These are phyloP conservation scores for Sarcomyxa edulis DNA, from an alignment of 768 basidiomycete species.

Conservation along the genomic window DNA sequence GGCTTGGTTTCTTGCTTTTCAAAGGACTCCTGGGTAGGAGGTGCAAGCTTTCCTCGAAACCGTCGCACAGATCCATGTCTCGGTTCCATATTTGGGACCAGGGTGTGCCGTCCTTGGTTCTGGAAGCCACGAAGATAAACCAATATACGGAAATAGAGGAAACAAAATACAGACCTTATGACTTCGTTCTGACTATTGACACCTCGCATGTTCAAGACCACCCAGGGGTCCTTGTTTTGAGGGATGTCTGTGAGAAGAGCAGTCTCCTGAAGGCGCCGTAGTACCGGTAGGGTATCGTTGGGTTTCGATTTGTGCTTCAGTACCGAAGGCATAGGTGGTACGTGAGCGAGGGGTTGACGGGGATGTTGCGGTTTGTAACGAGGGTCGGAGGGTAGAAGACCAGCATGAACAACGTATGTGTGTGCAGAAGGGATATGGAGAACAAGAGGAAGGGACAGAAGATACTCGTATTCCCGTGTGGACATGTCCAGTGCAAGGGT, in stretches of 20 bases:
- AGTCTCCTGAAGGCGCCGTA: slow-evolving; percentile 62
- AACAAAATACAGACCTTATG: slow-evolving; percentile 29
- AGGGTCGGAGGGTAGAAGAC: slow-evolving; percentile 73
- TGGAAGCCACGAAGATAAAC: slow-evolving; percentile 4
- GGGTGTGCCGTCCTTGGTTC: slow-evolving; percentile 47
- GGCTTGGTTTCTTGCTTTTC: slow-evolving; percentile 16
- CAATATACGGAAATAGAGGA: background rate
- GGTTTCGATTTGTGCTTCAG: slow-evolving; percentile 4
- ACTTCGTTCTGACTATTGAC: slow-evolving; percentile 37
- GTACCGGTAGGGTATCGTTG: slow-evolving; percentile 14
- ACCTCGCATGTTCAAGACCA: slow-evolving; percentile 66
- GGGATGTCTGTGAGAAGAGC: slow-evolving; percentile 63
- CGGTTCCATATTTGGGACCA: slow-evolving; percentile 77
- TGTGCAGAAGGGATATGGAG: slow-evolving; percentile 75
- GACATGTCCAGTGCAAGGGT: slow-evolving; percentile 64
- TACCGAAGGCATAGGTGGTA: slow-evolving; percentile 34
- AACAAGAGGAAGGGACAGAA: slow-evolving; percentile 66
- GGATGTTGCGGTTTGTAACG: slow-evolving; percentile 38
- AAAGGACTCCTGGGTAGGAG: slow-evolving; percentile 10
- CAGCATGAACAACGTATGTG: slow-evolving; percentile 77
- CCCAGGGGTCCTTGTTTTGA: slow-evolving; percentile 78
- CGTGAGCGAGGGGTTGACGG: slow-evolving; percentile 66
- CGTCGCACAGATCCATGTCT: slow-evolving; percentile 54
- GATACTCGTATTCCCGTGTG: slow-evolving; percentile 61
- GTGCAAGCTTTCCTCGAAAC: too few relatives aligned